These are phyloP conservation scores for Purshia tridentata DNA, from an alignment of 306 rosid genomes.

Conservation along the genomic window DNA sequence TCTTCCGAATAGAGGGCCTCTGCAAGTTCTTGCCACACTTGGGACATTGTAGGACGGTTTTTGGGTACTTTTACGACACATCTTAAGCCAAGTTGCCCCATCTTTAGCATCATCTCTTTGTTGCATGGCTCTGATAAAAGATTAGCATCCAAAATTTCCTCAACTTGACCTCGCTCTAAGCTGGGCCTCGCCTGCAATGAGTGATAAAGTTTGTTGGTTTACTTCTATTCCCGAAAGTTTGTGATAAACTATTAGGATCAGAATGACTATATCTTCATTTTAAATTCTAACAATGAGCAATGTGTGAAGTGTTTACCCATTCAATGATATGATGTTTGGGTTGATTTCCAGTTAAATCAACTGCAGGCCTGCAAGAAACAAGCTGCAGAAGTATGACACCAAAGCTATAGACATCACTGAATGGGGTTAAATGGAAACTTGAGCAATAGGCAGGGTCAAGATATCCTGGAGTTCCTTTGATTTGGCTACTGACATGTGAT, in stretches of 20 bases:
- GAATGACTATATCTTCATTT: background rate
- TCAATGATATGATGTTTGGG: constrained; percentile 52
- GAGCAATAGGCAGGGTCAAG: constrained; percentile 82
- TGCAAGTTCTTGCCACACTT: constrained; percentile 62
- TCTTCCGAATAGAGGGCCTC: constrained; percentile 47
- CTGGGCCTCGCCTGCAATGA: constrained; percentile 69
- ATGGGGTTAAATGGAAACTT: constrained; percentile 71
- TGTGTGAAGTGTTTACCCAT: constrained; percentile 53
- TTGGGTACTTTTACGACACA: constrained; percentile 67
- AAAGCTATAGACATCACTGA: constrained; percentile 77
- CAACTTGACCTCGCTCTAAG: constrained; percentile 57
- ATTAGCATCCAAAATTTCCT: constrained; percentile 70
- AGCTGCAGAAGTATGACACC: constrained; percentile 84
- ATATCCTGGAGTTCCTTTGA: constrained; percentile 91
- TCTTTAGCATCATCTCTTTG: constrained; percentile 60
- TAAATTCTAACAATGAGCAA: background rate
- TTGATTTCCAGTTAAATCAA: constrained; percentile 32
- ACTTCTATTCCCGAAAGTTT: background rate
- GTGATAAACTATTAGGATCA: background rate
- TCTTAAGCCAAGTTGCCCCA: constrained; percentile 68
- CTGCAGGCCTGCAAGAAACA: constrained; percentile 62
- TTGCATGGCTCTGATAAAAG: constrained; percentile 63
- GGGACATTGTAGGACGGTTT: constrained; percentile 70
- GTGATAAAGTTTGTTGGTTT: background rate
- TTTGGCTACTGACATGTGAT: constrained; percentile 87